Base-by-base conservation (phyloP, 441 rosid genomes). In the Manihot esculenta region DNA sequence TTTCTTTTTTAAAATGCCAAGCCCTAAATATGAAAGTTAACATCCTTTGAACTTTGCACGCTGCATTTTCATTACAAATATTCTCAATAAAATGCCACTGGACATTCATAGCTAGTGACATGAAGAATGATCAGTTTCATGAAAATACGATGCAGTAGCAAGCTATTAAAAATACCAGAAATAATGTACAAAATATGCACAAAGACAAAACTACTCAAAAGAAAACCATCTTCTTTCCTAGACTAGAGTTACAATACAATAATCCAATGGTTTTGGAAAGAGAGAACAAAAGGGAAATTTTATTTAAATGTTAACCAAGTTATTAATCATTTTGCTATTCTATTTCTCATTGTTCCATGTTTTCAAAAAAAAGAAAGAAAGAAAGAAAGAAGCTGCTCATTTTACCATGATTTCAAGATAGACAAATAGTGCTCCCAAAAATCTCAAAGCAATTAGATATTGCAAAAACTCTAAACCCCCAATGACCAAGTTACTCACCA, bases 341-440 rank as follows among this genome's bases (percentile, higher is more conserved):
- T n/a, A 10, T 35, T 33, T 61, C 20, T 23, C 49, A 1, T 66
- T 30, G 9, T 69, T 58, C 45, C 21, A 42, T n/a, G n/a, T n/a
- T n/a, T n/a, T n/a, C n/a, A n/a, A n/a, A n/a, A n/a, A n/a, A n/a
- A n/a, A n/a, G n/a, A n/a, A n/a, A n/a, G n/a, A n/a, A n/a, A n/a
- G n/a, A n/a, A n/a, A n/a, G 15, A 48, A 8, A 10, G 30, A 70
- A 59, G 55, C 54, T 56, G 26, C 26, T 69, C 20, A 48, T n/a
- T 17, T 65, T 35, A 70, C 30, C 42, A 60, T 50, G 73, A 70
- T 41, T 70, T 47, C 24, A 54, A 33, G 20, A 23, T 18, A 33
- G 12, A 12, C 13, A 13, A 24, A 11, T 5, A 24, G 21, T 18
- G 30, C 24, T 17, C 10, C 1, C 14, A 5, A 21, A 21, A 48